Evolutionary conservation across 768 basidiomycete genomes (phyloP).

Genomic region (Hypholoma sublateritium): DNA sequence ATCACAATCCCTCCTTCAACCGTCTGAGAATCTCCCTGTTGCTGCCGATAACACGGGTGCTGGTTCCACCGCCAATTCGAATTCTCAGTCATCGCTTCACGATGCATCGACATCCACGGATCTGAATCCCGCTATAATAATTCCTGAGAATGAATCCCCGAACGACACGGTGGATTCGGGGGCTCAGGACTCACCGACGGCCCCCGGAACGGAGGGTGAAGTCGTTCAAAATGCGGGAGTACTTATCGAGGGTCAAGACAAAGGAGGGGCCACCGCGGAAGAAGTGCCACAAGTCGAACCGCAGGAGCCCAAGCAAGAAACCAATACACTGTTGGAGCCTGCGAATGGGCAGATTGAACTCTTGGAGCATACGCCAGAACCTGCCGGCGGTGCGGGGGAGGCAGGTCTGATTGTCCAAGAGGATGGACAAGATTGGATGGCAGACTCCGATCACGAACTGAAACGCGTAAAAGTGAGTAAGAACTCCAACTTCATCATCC

Average conservation of each 20-base stretch:
- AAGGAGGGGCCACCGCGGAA: constrained; percentile 12
- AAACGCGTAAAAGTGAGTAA: constrained; percentile 81
- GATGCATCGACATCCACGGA: constrained; percentile 17
- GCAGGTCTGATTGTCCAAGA: constrained; percentile 43
- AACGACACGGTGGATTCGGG: constrained; percentile 9
- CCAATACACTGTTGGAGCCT: constrained; percentile 31
- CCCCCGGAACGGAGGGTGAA: constrained; percentile 12
- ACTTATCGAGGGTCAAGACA: constrained; percentile 14
- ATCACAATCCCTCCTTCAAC: constrained; percentile 30
- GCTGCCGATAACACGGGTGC: constrained; percentile 29
- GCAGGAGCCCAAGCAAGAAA: constrained; percentile 34
- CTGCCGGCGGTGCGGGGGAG: constrained; percentile 32
- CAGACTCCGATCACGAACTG: constrained; percentile 69
- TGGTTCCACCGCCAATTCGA: constrained; percentile 21
- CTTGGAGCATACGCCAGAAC: constrained; percentile 42
- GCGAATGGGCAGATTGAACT: constrained; percentile 45
- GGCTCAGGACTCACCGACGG: constrained; percentile 3
- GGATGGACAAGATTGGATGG: constrained; percentile 60
- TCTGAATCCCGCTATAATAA: constrained; percentile 13
- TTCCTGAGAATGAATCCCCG: constrained; percentile 11
- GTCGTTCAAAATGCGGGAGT: constrained; percentile 13
- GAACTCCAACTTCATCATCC: constrained; percentile 1
- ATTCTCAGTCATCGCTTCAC: constrained; percentile 18
- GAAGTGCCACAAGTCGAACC: constrained; percentile 23
- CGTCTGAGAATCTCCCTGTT: constrained; percentile 24